phyloP scores from a whole-genome alignment of 2,329 filamentous ascomycete genomes.

The Incumbomyces lentus region DNA sequence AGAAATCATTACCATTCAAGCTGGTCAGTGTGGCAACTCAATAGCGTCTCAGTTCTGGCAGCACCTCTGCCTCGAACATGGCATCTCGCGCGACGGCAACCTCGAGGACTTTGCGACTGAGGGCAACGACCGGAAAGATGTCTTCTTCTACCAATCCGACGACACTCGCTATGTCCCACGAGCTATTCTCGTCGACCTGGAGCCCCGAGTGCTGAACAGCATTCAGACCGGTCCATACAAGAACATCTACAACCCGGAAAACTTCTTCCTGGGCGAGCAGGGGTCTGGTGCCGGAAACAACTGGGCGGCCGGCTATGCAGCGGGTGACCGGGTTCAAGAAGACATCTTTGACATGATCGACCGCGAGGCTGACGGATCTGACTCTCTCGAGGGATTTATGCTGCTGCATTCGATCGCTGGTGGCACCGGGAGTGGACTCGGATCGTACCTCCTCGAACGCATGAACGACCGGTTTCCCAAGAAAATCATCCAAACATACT shows the following conservation, averaged over 20 bases:
- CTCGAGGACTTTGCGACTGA: slow-evolving; percentile 96
- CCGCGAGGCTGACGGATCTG: slow-evolving; percentile 92
- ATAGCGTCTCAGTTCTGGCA: slow-evolving; percentile 94
- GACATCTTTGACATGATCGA: slow-evolving; percentile 99
- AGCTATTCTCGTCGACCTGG: slow-evolving; percentile 88
- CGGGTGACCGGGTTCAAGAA: slow-evolving; percentile 82
- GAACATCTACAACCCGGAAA: slow-evolving; percentile 99
- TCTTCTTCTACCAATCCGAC: slow-evolving; percentile 98
- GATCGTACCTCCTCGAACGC: slow-evolving; percentile 85
- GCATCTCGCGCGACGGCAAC: slow-evolving; percentile 94
- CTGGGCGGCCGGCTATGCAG: slow-evolving; percentile 94
- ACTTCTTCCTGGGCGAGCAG: slow-evolving; percentile 93
- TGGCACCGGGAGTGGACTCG: slow-evolving; percentile 89
- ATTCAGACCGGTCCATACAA: slow-evolving; percentile 92
- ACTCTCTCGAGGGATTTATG: slow-evolving; percentile 98
- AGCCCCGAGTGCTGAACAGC: slow-evolving; percentile 80
- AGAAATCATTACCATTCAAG: slow-evolving; percentile 98
- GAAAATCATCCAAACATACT: slow-evolving; percentile 98
- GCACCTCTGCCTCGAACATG: slow-evolving; percentile 94
- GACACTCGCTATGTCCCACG: slow-evolving; percentile 96
- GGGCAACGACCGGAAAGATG: slow-evolving; percentile 94
- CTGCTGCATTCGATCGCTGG: slow-evolving; percentile 95
- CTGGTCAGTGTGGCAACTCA: slow-evolving; percentile 49
- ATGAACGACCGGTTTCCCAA: slow-evolving; percentile 97
- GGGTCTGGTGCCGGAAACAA: slow-evolving; percentile 94